These are phyloP conservation scores for Aphanomyces stellatus DNA, from an alignment of 352 stramenopile species.

Conservation along the genomic window DNA sequence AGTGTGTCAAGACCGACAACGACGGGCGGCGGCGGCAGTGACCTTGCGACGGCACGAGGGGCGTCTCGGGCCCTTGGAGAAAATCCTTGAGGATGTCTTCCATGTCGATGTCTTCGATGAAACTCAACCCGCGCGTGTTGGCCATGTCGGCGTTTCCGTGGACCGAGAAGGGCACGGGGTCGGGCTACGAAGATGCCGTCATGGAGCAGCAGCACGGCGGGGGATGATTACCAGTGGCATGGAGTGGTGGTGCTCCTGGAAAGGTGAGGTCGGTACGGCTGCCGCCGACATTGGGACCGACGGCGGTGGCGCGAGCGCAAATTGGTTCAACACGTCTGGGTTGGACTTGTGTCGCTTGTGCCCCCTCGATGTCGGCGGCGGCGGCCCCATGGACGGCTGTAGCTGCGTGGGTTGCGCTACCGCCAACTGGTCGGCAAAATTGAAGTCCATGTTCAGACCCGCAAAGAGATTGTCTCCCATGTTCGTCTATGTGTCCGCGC, in stretches of 20 bases:
- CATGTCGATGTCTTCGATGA: conserved; percentile 13
- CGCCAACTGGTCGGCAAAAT: conserved; percentile 2
- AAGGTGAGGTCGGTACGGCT: neutral
- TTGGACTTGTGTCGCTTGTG: conserved; percentile 20
- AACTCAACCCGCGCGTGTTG: neutral
- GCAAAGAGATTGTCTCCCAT: conserved; percentile 20
- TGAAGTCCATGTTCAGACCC: conserved; percentile 19
- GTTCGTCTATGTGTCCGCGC: no score
- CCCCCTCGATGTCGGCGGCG: neutral
- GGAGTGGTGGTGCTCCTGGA: neutral
- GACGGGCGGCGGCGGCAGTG: neutral
- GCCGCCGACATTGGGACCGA: neutral
- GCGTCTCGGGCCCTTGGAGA: neutral
- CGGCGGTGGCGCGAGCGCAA: neutral
- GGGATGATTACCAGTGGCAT: neutral
- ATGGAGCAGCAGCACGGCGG: neutral
- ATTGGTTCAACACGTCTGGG: conserved; percentile 9
- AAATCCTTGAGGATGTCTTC: conserved; percentile 16
- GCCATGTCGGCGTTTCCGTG: neutral
- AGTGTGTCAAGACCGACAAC: neutral
- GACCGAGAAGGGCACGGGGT: neutral
- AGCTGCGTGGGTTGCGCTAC: neutral
- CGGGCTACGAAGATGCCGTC: neutral
- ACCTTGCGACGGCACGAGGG: neutral
- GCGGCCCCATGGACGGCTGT: neutral